Evolutionary conservation across 192 early-diverging fungal genomes (phyloP).

Genomic region (Coemansia sp.): DNA sequence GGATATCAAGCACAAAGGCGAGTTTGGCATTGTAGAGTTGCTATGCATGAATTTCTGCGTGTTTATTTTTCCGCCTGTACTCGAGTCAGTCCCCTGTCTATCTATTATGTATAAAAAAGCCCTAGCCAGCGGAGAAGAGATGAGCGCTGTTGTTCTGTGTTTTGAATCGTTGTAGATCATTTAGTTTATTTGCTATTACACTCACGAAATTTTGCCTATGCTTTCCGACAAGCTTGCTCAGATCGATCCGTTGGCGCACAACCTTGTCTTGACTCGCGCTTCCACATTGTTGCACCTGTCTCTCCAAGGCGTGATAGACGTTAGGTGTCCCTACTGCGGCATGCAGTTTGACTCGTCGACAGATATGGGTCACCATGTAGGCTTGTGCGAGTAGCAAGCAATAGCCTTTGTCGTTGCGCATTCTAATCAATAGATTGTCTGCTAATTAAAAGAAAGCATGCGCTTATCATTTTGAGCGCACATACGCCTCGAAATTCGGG

Average conservation of each 20-base stretch:
- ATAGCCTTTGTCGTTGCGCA: not conserved
- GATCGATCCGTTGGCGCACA: not conserved
- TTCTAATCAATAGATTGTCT: not conserved
- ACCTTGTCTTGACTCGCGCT: not conserved
- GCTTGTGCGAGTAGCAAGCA: not conserved
- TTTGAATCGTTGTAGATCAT: no score
- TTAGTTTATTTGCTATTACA: no score
- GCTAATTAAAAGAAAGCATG: not conserved
- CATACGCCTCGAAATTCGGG: not conserved
- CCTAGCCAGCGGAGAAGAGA: no score
- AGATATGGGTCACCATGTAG: not conserved
- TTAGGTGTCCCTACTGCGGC: not conserved
- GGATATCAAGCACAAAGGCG: no score
- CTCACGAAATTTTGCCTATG: no score
- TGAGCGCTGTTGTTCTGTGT: no score
- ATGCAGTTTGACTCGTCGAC: not conserved
- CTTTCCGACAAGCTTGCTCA: not conserved
- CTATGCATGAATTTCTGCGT: no score
- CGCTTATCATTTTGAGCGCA: not conserved
- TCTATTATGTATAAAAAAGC: no score
- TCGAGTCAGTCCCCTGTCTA: no score
- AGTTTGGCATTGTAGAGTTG: no score
- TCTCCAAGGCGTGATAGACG: not conserved
- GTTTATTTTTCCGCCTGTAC: no score
- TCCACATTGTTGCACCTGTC: not conserved